Conservation (phyloP, 441 rosid genomes). For the Biscutella auriculata region DNA sequence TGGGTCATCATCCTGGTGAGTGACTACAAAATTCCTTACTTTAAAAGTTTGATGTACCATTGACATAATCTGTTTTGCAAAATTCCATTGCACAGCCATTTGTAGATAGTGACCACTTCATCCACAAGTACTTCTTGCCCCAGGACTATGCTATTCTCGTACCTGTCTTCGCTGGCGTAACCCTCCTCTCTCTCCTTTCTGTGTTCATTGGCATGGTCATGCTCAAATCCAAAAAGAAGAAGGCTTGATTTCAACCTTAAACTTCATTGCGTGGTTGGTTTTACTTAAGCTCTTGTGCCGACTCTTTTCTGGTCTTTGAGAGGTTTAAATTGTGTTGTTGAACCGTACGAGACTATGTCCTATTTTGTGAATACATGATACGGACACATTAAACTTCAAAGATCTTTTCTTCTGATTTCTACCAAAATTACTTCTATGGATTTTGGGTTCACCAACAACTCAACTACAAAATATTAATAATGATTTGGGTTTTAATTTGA, state of each 20-base stretch:
- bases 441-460: slow-evolving; percentile 1
- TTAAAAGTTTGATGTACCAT: neutral
- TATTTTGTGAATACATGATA: neutral
- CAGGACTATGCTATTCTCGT: slow-evolving; percentile 78
- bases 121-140: slow-evolving; percentile 84
- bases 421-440: neutral
- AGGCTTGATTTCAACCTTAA: slow-evolving; percentile 17
- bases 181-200: slow-evolving; percentile 54
- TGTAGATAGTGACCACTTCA: slow-evolving; percentile 73
- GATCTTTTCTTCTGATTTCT: neutral
- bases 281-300: neutral
- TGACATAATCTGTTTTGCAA: neutral
- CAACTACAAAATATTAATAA: neutral
- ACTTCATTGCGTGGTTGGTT: too few species aligned
- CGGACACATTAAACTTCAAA: neutral
- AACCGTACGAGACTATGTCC: slow-evolving; percentile 5
- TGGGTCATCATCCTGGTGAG: slow-evolving; percentile 87
- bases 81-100: slow-evolving; percentile 49
- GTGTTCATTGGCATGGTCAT: slow-evolving; percentile 71
- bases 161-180: slow-evolving; percentile 66
- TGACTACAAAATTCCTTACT: neutral
- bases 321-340: slow-evolving; percentile 8
- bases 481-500: neutral
- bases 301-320: slow-evolving; percentile 8
- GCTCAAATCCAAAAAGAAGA: slow-evolving; percentile 85